Evolutionary conservation across 768 basidiomycete genomes (phyloP), one percentile per base, ranked within the genome.

Genomic region (Amanita muscaria): DNA sequence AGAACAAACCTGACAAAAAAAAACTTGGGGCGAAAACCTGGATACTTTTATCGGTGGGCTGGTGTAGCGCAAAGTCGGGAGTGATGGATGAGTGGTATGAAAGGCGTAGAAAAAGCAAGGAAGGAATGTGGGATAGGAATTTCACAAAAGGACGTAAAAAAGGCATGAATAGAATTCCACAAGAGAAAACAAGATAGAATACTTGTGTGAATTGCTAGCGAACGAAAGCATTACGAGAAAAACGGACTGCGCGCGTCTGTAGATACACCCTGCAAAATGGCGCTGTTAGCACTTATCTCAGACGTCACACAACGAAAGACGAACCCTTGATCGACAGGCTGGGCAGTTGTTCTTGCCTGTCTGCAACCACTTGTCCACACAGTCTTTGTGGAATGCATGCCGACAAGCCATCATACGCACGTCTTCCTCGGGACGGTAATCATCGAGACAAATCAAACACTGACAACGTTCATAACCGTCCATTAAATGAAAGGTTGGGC

Each of bases 261-360:
- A 19, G 59, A 46, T n/a, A 66, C 64, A 32, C 65, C 65, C 65
- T 67, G 18, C 3, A 41, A 15, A 27, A 49, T 14, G 25, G 25
- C 16, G 48, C n/a, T n/a, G n/a, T n/a, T n/a, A n/a, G n/a, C n/a
- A n/a, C n/a, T n/a, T n/a, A n/a, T n/a, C n/a, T n/a, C n/a, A n/a
- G n/a, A n/a, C n/a, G n/a, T n/a, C n/a, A n/a, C n/a, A n/a, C n/a
- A n/a, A n/a, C n/a, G n/a, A n/a, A 56, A 51, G 22, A 46, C 74
- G 29, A 42, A 83, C 84, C 69, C 74, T 82, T 25, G 79, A 72
- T 40, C 92, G 81, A 65, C 92, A 96, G 5, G 88, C 88, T 25
- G 92, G 92, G 60, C 92, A 96, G 47, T 88, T 89, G 55, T 96
- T 96, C 46, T 80, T 73, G 3, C 91, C 90, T 4, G 74, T 79